Conservation (phyloP, 192 early-diverging fungal genomes). For the Coemansia sp. region DNA sequence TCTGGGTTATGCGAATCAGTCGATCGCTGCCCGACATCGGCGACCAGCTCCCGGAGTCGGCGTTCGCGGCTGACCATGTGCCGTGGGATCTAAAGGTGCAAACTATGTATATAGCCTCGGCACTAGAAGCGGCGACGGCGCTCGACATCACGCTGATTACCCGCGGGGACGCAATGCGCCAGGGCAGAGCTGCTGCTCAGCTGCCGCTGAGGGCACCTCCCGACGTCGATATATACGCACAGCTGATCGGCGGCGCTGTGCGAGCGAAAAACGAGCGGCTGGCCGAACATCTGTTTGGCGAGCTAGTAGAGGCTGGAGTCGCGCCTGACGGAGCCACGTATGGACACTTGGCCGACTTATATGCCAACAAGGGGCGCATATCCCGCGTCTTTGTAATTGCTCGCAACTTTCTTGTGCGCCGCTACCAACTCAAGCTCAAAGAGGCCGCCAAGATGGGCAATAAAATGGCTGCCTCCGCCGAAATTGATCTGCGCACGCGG, state of each 20-base stretch:
- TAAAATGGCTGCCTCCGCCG: constrained; percentile 4
- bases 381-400: constrained; percentile 40
- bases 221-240: constrained; percentile 30
- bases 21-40: constrained; percentile 43
- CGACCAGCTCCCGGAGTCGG: constrained; percentile 13
- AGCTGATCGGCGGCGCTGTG: constrained; percentile 45
- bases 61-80: constrained; percentile 18
- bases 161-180: constrained; percentile 19
- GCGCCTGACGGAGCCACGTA: constrained; percentile 31
- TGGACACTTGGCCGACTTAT: constrained; percentile 33
- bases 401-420: constrained; percentile 20
- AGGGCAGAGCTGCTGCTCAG: constrained; percentile 29
- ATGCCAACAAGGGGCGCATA: constrained; percentile 30
- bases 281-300: constrained; percentile 37
- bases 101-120: constrained; percentile 41
- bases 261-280: constrained; percentile 25
- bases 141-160: constrained; percentile 22
- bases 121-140: constrained; percentile 30
- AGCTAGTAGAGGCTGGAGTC: constrained; percentile 37
- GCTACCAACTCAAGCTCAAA: constrained; percentile 9
- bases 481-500: constrained; percentile 5
- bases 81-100: constrained; percentile 48
- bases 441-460: constrained; percentile 4
- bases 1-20: constrained; percentile 51
- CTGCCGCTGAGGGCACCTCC: constrained; percentile 30